These are phyloP conservation scores for Bothriochloa decipiens DNA, from an alignment of 176 grass and related monocot species.

Conservation along the genomic window DNA sequence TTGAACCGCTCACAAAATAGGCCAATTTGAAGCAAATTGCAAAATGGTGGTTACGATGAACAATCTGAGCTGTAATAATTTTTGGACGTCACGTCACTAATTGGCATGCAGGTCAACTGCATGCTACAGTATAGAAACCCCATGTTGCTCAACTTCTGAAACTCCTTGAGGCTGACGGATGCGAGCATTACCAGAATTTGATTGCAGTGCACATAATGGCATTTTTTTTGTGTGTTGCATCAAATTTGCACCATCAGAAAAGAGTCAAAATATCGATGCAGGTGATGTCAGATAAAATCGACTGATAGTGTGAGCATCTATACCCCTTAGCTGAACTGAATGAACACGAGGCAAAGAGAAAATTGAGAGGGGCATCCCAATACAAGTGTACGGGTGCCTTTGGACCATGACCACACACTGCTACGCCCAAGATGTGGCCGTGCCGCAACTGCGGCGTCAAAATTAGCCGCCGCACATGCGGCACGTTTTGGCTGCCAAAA, in stretches of 20 bases:
- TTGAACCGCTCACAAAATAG: neutral
- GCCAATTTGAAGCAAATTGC: constrained; percentile 23
- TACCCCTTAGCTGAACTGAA: neutral
- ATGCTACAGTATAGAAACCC: neutral
- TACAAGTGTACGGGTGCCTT: too few species aligned
- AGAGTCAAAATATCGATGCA: neutral
- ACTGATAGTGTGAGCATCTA: neutral
- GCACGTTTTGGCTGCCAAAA: too few species aligned
- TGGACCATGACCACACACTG: too few species aligned
- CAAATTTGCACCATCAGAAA: neutral
- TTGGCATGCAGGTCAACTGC: constrained; percentile 31
- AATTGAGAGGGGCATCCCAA: too few species aligned
- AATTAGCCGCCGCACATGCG: too few species aligned
- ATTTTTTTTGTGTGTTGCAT: neutral
- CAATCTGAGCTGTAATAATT: neutral
- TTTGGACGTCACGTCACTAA: neutral
- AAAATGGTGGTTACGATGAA: neutral
- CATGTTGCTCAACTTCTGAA: neutral
- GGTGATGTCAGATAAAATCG: neutral
- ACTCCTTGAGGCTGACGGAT: neutral
- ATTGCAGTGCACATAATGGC: neutral
- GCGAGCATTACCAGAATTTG: neutral
- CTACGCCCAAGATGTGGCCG: too few species aligned
- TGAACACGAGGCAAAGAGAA: neutral
- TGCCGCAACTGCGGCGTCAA: too few species aligned